phyloP scores from a whole-genome alignment of 129 eudicot genomes.

The Arctium lappa region DNA sequence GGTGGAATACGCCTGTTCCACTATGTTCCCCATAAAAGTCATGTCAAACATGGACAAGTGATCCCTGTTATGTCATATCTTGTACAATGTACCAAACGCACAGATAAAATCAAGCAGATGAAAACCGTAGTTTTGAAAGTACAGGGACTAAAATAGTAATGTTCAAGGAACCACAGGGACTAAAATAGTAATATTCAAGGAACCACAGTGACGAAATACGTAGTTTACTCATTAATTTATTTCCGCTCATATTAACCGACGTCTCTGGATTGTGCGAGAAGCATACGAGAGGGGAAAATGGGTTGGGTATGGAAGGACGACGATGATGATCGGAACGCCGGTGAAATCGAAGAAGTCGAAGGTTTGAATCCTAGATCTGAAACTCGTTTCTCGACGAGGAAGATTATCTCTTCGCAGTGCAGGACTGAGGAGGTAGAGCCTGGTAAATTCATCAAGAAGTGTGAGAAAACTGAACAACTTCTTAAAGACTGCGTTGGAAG shows the following conservation, averaged over 20 bases:
- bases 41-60: too few species aligned
- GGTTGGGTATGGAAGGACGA: slow-evolving; percentile 64
- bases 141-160: background rate
- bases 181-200: background rate
- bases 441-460: slow-evolving; percentile 75
- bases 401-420: slow-evolving; percentile 62
- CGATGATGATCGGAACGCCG: slow-evolving; percentile 21
- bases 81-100: too few species aligned
- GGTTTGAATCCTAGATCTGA: slow-evolving; percentile 24
- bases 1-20: too few species aligned
- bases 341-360: slow-evolving; percentile 9
- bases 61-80: too few species aligned
- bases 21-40: too few species aligned
- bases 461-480: slow-evolving; percentile 75
- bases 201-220: background rate
- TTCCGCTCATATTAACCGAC: background rate
- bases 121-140: background rate
- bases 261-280: slow-evolving; percentile 40
- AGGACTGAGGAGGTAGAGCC: slow-evolving; percentile 88
- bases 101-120: too few species aligned
- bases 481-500: slow-evolving; percentile 74
- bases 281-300: slow-evolving; percentile 27
- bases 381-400: slow-evolving; percentile 59
- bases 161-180: background rate
- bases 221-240: background rate